These are phyloP conservation scores for Bjerkandera adusta DNA, from an alignment of 1,284 basidiomycete genomes.

Conservation along the genomic window DNA sequence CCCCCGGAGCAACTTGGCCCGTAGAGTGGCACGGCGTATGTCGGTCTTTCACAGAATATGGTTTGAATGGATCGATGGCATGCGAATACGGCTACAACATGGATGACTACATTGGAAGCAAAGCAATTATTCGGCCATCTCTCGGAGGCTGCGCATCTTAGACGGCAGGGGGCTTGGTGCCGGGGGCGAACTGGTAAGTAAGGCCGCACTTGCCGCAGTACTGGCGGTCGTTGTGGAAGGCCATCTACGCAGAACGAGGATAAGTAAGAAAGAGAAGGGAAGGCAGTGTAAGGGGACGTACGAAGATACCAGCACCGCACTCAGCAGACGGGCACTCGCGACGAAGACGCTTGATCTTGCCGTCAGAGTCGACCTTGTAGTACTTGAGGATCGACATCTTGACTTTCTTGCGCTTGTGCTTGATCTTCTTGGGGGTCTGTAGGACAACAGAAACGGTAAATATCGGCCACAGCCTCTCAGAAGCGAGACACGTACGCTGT, in stretches of 20 bases:
- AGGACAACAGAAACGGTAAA: constrained; percentile 10
- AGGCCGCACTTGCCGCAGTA: constrained; percentile 94
- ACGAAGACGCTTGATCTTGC: constrained; percentile 98
- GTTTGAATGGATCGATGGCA: too few relatives aligned
- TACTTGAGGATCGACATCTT: constrained; percentile 99
- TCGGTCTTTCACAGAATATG: too few relatives aligned
- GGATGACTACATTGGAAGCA: too few relatives aligned
- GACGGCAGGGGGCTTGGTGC: constrained; percentile 69
- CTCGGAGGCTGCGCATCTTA: too few relatives aligned
- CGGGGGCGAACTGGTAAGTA: constrained; percentile 87
- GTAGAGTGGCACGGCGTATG: too few relatives aligned
- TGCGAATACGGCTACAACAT: too few relatives aligned
- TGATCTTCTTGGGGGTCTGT: constrained; percentile 99
- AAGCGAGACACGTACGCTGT: constrained; percentile 60
- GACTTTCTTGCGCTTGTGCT: constrained; percentile 99
- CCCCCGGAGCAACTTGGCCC: too few relatives aligned
- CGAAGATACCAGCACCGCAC: constrained; percentile 96
- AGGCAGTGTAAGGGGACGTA: constrained; percentile 46
- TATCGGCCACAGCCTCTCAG: background rate
- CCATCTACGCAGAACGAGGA: constrained; percentile 57
- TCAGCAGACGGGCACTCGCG: constrained; percentile 92
- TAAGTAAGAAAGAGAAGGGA: constrained; percentile 5
- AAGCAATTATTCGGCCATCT: too few relatives aligned
- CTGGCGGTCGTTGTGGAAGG: constrained; percentile 93
- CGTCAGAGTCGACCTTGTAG: constrained; percentile 99